These are phyloP conservation scores for Knufia fluminis DNA, from an alignment of 2,329 filamentous ascomycete genomes.

Conservation along the genomic window DNA sequence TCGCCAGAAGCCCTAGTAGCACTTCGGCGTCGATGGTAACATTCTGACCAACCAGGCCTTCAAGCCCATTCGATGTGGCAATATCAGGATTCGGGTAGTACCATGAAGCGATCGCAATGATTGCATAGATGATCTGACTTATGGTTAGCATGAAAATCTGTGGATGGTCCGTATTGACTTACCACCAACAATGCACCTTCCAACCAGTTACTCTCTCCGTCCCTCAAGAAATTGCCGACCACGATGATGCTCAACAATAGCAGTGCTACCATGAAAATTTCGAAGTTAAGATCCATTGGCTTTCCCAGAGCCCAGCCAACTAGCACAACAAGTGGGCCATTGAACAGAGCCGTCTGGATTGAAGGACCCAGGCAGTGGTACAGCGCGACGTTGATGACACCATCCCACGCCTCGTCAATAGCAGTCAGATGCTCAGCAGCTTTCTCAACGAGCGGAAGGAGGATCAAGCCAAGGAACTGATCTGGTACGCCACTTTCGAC, in stretches of 20 bases:
- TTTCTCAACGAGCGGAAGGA: slow-evolving; percentile 78
- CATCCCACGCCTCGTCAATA: slow-evolving; percentile 72
- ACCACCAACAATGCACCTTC: slow-evolving; percentile 77
- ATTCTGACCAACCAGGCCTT: slow-evolving; percentile 2
- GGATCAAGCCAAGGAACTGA: slow-evolving; percentile 65
- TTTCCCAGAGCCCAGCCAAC: slow-evolving; percentile 70
- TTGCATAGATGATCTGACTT: slow-evolving; percentile 44
- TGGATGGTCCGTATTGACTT: slow-evolving; percentile 1
- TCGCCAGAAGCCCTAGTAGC: not conserved
- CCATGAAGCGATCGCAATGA: slow-evolving; percentile 52
- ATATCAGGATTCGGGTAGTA: slow-evolving; percentile 47
- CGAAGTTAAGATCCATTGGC: slow-evolving; percentile 69
- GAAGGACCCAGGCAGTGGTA: slow-evolving; percentile 77
- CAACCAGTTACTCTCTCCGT: slow-evolving; percentile 82
- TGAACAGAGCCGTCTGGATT: slow-evolving; percentile 81
- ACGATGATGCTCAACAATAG: slow-evolving; percentile 75
- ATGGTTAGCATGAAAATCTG: not conserved
- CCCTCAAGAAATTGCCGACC: slow-evolving; percentile 75
- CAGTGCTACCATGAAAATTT: slow-evolving; percentile 73
- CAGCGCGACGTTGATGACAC: slow-evolving; percentile 65
- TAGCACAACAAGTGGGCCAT: slow-evolving; percentile 71
- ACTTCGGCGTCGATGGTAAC: slow-evolving; percentile 4
- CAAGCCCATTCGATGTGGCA: slow-evolving; percentile 11
- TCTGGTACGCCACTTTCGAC: slow-evolving; percentile 46
- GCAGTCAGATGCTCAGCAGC: slow-evolving; percentile 77